phyloP scores from a whole-genome alignment of 2,329 filamentous ascomycete species.

The Neurospora sp. region DNA sequence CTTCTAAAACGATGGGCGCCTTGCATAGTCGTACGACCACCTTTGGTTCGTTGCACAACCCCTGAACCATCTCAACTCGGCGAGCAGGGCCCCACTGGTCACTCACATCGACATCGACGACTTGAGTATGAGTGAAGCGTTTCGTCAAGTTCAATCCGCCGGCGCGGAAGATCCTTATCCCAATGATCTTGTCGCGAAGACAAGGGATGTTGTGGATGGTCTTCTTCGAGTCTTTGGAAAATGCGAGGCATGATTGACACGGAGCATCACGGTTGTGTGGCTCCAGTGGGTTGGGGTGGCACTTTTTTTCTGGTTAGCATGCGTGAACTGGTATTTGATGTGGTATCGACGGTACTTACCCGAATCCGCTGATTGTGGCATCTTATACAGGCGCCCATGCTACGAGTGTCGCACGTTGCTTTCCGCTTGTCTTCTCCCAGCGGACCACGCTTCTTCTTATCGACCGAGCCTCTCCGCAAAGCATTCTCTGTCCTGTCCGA shows the following conservation, averaged over 20 bases:
- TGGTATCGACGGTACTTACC: conserved; percentile 22
- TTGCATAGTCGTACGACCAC: conserved; percentile 23
- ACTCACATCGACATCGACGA: conserved; percentile 27
- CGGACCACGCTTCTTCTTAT: conserved; percentile 10
- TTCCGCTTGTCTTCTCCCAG: conserved; percentile 20
- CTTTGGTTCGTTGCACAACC: conserved; percentile 27
- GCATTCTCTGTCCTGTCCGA: neutral
- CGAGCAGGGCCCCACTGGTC: conserved; percentile 18
- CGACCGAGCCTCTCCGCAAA: neutral
- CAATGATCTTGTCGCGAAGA: conserved; percentile 31
- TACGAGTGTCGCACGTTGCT: conserved; percentile 26
- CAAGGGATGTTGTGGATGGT: conserved; percentile 37
- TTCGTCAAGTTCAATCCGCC: conserved; percentile 34
- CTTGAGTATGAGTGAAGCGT: conserved; percentile 30
- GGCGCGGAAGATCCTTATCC: conserved; percentile 30
- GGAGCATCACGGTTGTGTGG: conserved; percentile 17
- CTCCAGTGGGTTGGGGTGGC: conserved; percentile 23
- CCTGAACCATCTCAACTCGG: conserved; percentile 29
- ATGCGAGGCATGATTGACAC: conserved; percentile 31
- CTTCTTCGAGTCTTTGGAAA: conserved; percentile 32
- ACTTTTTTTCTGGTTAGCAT: conserved; percentile 22
- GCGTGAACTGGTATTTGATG: neutral
- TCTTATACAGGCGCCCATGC: conserved; percentile 31
- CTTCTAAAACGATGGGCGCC: conserved; percentile 27
- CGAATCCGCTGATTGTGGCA: conserved; percentile 34